phyloP scores from a whole-genome alignment of 768 basidiomycete species.

The Mycena alexandri region DNA sequence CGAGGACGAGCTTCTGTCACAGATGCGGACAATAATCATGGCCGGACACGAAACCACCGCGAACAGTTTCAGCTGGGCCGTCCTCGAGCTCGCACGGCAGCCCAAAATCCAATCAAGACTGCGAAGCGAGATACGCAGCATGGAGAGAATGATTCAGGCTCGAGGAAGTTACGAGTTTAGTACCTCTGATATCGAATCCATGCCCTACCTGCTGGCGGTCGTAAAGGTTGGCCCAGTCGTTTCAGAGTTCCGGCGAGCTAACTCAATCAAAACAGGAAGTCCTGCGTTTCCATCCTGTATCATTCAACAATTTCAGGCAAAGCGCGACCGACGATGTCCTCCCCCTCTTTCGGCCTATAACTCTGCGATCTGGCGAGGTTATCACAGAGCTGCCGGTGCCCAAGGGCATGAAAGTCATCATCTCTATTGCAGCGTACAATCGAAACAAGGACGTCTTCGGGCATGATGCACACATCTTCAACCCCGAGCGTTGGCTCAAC shows the following conservation, averaged over 20 bases:
- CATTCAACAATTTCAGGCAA: conserved; percentile 45
- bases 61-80: conserved; percentile 68
- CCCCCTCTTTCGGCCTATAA: conserved; percentile 48
- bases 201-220: conserved; percentile 62
- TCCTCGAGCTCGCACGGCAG: conserved; percentile 72
- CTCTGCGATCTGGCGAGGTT: conserved; percentile 37
- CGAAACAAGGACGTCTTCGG: conserved; percentile 56
- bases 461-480: conserved; percentile 54
- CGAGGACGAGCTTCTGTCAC: conserved; percentile 62
- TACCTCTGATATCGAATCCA: conserved; percentile 59
- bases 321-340: conserved; percentile 67
- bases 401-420: conserved; percentile 62
- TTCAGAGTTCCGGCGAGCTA: background rate
- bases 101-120: conserved; percentile 71
- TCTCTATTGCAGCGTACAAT: conserved; percentile 65
- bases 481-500: conserved; percentile 56
- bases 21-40: conserved; percentile 62
- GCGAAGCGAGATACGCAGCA: conserved; percentile 66
- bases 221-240: conserved; percentile 53
- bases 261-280: conserved; percentile 43
- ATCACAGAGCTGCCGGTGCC: conserved; percentile 63
- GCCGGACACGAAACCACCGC: conserved; percentile 75
- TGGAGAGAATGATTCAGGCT: conserved; percentile 49
- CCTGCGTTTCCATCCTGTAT: conserved; percentile 46
- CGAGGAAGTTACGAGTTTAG: conserved; percentile 55